A percentile compares a stretch with the other conserved stretches of the same genome.
phyloP scores from a whole-genome alignment of 1,284 basidiomycete species.

The Puccinia triticina region DNA sequence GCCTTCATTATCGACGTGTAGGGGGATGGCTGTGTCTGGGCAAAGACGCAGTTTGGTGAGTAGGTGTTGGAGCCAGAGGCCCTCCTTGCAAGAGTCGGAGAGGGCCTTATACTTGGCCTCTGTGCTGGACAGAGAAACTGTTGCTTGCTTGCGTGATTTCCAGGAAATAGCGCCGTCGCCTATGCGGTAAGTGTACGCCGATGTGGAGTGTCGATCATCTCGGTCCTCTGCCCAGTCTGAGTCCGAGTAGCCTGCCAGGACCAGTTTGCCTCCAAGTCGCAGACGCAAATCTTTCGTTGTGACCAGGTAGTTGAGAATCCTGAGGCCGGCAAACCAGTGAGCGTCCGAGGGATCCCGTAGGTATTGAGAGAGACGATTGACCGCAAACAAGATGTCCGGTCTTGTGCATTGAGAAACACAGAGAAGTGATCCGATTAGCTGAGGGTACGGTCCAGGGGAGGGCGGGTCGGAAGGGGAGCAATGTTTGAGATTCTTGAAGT shows the following conservation, averaged over 20 bases:
- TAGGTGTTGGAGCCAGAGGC: too few relatives aligned
- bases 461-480: neutral
- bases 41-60: too few relatives aligned
- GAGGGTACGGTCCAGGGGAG: neutral
- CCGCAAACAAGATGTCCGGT: too few relatives aligned
- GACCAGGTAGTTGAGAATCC: slow-evolving; percentile 4
- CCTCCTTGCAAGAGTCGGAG: too few relatives aligned
- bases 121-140: neutral
- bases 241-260: neutral
- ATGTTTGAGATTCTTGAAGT: neutral
- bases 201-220: neutral
- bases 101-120: too few relatives aligned
- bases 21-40: too few relatives aligned
- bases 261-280: neutral
- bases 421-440: neutral
- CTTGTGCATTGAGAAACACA: neutral
- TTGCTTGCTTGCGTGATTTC: slow-evolving; percentile 23
- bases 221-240: slow-evolving; percentile 26
- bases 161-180: neutral
- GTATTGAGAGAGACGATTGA: neutral
- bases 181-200: neutral
- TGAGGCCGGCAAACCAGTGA: neutral
- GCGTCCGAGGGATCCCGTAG: neutral
- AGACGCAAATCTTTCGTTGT: neutral
- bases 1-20: too few relatives aligned